Evolutionary conservation across 2,329 filamentous ascomycete species (phyloP), one percentile per base, ranked within the genome.

Genomic region (Cercospora nicotianae): DNA sequence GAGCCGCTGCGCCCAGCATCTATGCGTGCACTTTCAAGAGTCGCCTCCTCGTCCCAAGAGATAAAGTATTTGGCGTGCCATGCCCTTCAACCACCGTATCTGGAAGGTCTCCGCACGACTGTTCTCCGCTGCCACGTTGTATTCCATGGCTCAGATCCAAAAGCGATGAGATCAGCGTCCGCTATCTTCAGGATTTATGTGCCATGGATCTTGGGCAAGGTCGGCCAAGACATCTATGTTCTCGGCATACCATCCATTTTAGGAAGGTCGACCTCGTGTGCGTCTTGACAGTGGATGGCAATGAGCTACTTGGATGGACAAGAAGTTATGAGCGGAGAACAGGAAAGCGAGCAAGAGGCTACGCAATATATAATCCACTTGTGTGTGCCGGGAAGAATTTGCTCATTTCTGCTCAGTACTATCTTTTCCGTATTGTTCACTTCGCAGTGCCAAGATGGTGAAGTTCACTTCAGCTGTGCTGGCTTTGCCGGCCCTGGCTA

Each of bases 391-490:
- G 13, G n/a, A 51, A 42, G 18, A 63, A 31, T 42, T 63, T 55
- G 45, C 61, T 63, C 61, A 63, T 53, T 63, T 26, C 23, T 31
- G 45, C 61, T 63, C 61, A 55, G n/a, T 55, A 16, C 39, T 53
- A 51, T 33, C 28, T 0, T 30, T 18, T n/a, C 16, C 18, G n/a
- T 7, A 48, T 36, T 5, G 13, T 51, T 59, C 28, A 59, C 28
- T 2, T 59, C 9, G 31, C 55, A 59, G n/a, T 36, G 66, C 64
- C 60, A 68, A 57, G 31, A 72, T 72, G 70, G 55, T 59, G 55
- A 70, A 71, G 63, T 66, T 64, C 60, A 57, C 55, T 48, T 58
- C 60, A 18, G 60, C 61, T n/a, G 30, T 70, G 26, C 63, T 70
- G 67, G 69, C 64, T 39, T 31, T 70, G 23, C 63, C 67, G 16